Conservation (phyloP, 805 yeast species). For the Ogataea chonburiensis region DNA sequence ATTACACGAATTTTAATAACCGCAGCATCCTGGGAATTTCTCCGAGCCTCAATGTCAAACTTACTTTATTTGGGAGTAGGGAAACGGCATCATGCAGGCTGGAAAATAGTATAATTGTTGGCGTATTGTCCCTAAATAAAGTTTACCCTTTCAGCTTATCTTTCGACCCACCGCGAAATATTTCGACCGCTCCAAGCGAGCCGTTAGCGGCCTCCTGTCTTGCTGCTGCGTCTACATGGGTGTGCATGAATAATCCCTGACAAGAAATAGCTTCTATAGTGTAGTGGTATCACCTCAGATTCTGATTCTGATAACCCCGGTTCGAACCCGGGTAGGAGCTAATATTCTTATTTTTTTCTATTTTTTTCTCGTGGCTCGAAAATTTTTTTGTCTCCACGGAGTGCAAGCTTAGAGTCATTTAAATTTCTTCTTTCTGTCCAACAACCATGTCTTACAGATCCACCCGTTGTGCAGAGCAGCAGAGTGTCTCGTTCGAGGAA, state of each 20-base stretch:
- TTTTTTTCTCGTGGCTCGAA: slow-evolving; percentile 1
- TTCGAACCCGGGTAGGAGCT: slow-evolving; percentile 40
- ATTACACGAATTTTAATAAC: not conserved
- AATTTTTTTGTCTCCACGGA: slow-evolving; percentile 4
- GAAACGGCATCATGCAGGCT: slow-evolving; percentile 14
- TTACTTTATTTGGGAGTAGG: slow-evolving; percentile 2
- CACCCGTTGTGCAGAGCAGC: slow-evolving; percentile 59
- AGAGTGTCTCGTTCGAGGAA: slow-evolving; percentile 68
- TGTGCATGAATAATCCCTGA: not conserved
- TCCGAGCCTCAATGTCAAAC: slow-evolving; percentile 1
- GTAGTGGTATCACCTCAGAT: slow-evolving; percentile 39
- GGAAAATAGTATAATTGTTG: too few relatives aligned
- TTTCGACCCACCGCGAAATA: too few relatives aligned
- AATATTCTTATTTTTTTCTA: slow-evolving; percentile 14
- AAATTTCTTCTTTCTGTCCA: not conserved
- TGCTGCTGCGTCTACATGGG: too few relatives aligned
- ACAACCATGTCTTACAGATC: slow-evolving; percentile 71
- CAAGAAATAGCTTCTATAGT: slow-evolving; percentile 27
- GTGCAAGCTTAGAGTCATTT: not conserved
- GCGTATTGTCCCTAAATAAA: too few relatives aligned
- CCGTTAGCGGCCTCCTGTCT: too few relatives aligned
- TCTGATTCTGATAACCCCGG: slow-evolving; percentile 39
- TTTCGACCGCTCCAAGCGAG: too few relatives aligned
- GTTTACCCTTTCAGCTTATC: too few relatives aligned
- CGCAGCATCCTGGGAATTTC: not conserved